A percentile compares a stretch with the other conserved stretches of the same genome.
phyloP scores from a whole-genome alignment of 192 early-diverging fungal genomes.

The Helicostylum pulchrum region DNA sequence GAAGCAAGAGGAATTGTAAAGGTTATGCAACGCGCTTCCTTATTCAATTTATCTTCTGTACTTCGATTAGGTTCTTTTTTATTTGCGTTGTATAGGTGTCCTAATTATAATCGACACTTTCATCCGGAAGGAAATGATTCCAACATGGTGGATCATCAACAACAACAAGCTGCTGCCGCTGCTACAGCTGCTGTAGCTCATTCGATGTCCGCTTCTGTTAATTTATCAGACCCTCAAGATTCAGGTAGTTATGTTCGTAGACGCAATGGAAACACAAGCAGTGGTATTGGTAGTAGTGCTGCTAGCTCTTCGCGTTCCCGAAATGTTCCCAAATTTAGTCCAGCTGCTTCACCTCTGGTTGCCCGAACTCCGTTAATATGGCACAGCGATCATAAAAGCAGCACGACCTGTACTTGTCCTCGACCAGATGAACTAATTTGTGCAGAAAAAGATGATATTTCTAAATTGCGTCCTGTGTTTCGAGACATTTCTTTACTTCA shows the following conservation, averaged over 20 bases:
- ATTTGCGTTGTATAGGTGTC: constrained; percentile 31
- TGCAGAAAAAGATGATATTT: constrained; percentile 22
- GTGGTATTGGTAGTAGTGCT: neutral
- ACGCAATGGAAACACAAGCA: neutral
- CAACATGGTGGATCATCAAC: too few relatives aligned
- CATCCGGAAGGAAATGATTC: neutral
- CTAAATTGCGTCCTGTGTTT: constrained; percentile 17
- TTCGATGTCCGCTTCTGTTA: neutral
- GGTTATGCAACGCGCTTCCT: constrained; percentile 7
- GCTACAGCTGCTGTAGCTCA: neutral
- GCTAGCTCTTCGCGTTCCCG: neutral
- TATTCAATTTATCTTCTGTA: constrained; percentile 32
- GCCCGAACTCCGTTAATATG: constrained; percentile 1
- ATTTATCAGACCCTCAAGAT: neutral
- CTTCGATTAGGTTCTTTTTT: constrained; percentile 24
- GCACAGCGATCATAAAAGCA: constrained; percentile 6
- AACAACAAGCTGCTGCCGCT: neutral
- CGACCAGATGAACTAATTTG: constrained; percentile 24
- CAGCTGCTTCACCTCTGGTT: constrained; percentile 13
- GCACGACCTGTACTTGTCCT: constrained; percentile 18
- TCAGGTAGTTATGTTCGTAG: neutral
- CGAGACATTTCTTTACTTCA: constrained; percentile 50
- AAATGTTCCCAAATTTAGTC: constrained; percentile 8
- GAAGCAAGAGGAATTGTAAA: constrained; percentile 1
- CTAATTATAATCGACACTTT: constrained; percentile 23